Percentiles rank a stretch among this genome's conserved stretches.
phyloP scores from a whole-genome alignment of 768 basidiomycete genomes.

The Trametes gibbosa region DNA sequence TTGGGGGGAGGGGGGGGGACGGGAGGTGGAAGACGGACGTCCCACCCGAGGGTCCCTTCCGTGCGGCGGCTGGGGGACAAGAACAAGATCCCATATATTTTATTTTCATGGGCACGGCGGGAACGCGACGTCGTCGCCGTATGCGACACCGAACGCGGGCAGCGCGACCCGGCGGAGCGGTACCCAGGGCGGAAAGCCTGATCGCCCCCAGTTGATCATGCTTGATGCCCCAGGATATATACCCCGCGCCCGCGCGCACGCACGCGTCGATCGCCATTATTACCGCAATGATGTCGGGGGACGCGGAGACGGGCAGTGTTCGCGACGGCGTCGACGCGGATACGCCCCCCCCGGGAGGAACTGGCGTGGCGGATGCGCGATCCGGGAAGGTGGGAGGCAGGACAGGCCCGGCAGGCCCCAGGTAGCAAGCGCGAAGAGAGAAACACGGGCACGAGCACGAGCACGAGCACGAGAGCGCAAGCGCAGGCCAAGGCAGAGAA shows the following conservation, averaged over 20 bases:
- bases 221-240: background rate
- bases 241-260: no score
- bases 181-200: background rate
- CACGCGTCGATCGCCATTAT: background rate
- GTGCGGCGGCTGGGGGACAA: slow-evolving; percentile 6
- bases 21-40: background rate
- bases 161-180: slow-evolving; percentile 10
- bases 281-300: background rate
- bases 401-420: no score
- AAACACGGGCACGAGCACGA: no score
- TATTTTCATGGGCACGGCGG: no score
- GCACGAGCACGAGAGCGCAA: no score
- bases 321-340: no score
- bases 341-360: background rate
- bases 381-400: no score
- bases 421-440: no score
- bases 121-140: no score
- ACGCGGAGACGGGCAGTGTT: no score
- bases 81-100: no score
- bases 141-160: background rate
- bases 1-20: no score
- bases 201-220: background rate
- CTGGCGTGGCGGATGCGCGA: slow-evolving; percentile 1
- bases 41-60: background rate
- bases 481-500: background rate